A percentile compares a stretch with the other conserved stretches of the same genome.
Conservation (phyloP, 345 rosid genomes). For the Eucalyptus polyanthemos region DNA sequence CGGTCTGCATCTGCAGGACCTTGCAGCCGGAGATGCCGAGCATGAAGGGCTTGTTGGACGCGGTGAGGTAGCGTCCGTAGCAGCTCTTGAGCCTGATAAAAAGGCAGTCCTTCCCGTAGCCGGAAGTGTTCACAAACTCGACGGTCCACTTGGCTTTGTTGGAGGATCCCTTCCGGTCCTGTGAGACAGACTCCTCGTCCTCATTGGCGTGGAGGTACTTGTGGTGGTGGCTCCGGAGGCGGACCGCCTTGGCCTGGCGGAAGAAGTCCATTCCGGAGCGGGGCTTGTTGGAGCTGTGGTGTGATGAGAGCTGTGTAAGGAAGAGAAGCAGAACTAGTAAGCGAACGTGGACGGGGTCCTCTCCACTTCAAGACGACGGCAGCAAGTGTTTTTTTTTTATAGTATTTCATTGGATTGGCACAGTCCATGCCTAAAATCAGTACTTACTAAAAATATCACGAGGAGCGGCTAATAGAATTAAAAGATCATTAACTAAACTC, state of each 20-base stretch:
- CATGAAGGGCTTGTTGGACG: constrained; percentile 22
- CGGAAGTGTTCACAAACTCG: neutral
- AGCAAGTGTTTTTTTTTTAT: neutral
- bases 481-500: neutral
- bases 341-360: neutral
- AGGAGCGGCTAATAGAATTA: neutral
- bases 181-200: constrained; percentile 5
- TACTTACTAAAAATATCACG: neutral
- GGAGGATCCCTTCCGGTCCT: neutral
- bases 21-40: constrained; percentile 22
- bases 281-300: neutral
- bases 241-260: constrained; percentile 3
- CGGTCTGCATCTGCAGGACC: constrained; percentile 11
- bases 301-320: neutral
- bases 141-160: constrained; percentile 13
- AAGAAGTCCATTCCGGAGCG: constrained; percentile 16
- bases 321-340: neutral
- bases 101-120: neutral
- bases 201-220: constrained; percentile 20
- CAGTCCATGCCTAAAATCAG: neutral
- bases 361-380: neutral
- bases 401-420: neutral
- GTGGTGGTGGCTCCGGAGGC: constrained; percentile 23
- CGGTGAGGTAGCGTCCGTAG: constrained; percentile 24
- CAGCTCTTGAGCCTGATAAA: constrained; percentile 20